These are phyloP conservation scores for Astraeus odoratus DNA, from an alignment of 768 basidiomycete genomes.

Conservation along the genomic window DNA sequence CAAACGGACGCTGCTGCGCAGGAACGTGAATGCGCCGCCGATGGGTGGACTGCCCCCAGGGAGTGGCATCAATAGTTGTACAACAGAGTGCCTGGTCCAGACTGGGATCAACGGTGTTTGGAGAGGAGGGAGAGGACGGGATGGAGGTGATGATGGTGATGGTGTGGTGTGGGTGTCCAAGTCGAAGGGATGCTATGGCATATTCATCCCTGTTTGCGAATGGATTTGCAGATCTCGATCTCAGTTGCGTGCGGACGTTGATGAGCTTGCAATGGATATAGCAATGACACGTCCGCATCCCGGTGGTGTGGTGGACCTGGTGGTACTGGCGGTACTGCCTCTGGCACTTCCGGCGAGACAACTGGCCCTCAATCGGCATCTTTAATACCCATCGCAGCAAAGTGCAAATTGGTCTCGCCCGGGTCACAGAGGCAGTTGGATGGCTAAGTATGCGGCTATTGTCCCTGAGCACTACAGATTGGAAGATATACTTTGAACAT, in stretches of 20 bases:
- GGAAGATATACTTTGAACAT: slow-evolving; percentile 67
- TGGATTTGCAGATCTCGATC: slow-evolving; percentile 36
- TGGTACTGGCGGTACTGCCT: slow-evolving; percentile 21
- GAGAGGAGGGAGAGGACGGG: slow-evolving; percentile 77
- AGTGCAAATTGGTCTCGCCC: slow-evolving; percentile 67
- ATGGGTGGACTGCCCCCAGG: slow-evolving; percentile 28
- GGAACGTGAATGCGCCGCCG: slow-evolving; percentile 44
- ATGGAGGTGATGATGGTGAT: slow-evolving; percentile 53
- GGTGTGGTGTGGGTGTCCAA: slow-evolving; percentile 19
- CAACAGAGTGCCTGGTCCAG: slow-evolving; percentile 49
- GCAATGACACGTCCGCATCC: slow-evolving; percentile 53
- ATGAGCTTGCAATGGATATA: slow-evolving; percentile 38
- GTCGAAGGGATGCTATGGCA: slow-evolving; percentile 14
- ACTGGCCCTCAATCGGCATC: slow-evolving; percentile 64
- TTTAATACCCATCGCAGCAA: slow-evolving; percentile 66
- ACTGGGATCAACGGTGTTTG: slow-evolving; percentile 46
- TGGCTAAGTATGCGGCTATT: slow-evolving; percentile 78
- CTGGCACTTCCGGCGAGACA: slow-evolving; percentile 19
- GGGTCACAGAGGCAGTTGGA: slow-evolving; percentile 81
- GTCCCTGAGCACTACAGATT: slow-evolving; percentile 78
- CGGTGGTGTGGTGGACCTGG: slow-evolving; percentile 27
- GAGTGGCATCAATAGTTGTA: slow-evolving; percentile 54
- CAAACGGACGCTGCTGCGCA: slow-evolving; percentile 55
- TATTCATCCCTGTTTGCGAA: slow-evolving; percentile 26
- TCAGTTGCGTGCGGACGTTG: slow-evolving; percentile 46